Base-by-base conservation (phyloP, 2,329 filamentous ascomycete genomes). In the Coniochaeta hoffmannii region DNA sequence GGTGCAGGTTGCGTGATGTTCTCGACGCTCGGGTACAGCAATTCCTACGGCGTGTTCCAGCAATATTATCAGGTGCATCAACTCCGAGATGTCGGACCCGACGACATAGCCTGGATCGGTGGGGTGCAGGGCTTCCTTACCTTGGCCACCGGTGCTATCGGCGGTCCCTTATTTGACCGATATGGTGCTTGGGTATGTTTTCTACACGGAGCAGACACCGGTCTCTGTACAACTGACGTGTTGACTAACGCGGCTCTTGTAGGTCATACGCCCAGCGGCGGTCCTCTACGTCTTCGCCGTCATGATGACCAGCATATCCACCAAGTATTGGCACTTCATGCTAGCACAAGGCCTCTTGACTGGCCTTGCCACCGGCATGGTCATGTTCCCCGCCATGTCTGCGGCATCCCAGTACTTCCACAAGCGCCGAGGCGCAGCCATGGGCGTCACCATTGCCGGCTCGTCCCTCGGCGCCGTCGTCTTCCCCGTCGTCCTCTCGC, bases 381-480 rank as follows among this genome's bases (percentile, higher is more conserved):
- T 78, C 6, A 66, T 71, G 15, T 66, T 76, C 0, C 77, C 79
- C 0, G 70, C 75, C 0, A 65, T 80, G 30, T 71, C 74, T 0
- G 69, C 73, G 0, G 67, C 78, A 0, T 70, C 72, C 2, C 75
- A 76, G 22, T 77, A 72, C 58, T 82, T 82, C 58, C 68, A 73
- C 34, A 73, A 72, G 56, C 75, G 73, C 36, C 68, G 76, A n/a
- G 76, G 68, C 0, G 66, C 71, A 0, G 78, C 79, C 0, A 60
- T 79, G 32, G 79, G 78, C 2, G 32, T 81, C 1, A 70, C 68
- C 1, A 65, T 76, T 0, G 65, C 74, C 0, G 79, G 78, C 0
- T 77, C 74, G 0, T 77, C 75, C 1, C 62, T 81, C 4, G 81
- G 80, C 2, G 80, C 78, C 9, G 67, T 84, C 35, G 66, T 83